Base-by-base conservation (phyloP, 2,329 filamentous ascomycete genomes). In the Phialophora macrospora region DNA sequence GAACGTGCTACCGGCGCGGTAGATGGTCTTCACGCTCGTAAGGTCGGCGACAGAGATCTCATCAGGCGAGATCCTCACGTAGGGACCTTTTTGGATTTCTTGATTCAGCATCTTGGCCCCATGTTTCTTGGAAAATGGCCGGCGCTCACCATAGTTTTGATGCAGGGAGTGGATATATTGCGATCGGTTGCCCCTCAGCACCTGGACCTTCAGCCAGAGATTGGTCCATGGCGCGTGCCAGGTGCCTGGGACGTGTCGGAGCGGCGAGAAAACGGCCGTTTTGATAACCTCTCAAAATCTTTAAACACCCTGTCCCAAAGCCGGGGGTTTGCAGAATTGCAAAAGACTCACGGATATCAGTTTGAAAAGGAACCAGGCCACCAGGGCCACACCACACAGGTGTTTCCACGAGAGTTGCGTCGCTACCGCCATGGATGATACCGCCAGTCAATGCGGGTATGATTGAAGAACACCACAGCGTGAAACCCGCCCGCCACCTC, bases 1-100 rank as follows among this genome's bases (percentile, higher is more conserved):
- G 51, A 74, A 80, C 1, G 70, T 71, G 1, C 69, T 71, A 5
- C 74, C 72, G 3, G 75, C 72, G 34, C 71, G 74, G 68, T 80
- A 74, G 46, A 80, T 78, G 54, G 75, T 71, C 38, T 73, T 75
- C 4, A 69, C 73, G 1, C 73, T 71, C 17, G 63, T 22, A 2
- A 72, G 56, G 41, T 84, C 74, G 77, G 80, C 60, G 73, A 84
- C 74, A 26, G 74, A 72, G 44, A 77, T 63, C 46, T 73, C 72
- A 4, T 69, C 65, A 0, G 74, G 74, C 34, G 32, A 60, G 28
- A 62, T 57, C 1, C 64, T 55, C 11, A 69, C 64, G 34, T 8
- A 41, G 34, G 34, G 34, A 7, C 34, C 34, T 41, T n/a, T n/a
- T n/a, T n/a, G n/a, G n/a, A n/a, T n/a, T n/a, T n/a, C n/a, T n/a